Percentiles rank a stretch among this genome's conserved stretches.
phyloP scores from a whole-genome alignment of 1,284 basidiomycete genomes.

The Cerioporus squamosus region DNA sequence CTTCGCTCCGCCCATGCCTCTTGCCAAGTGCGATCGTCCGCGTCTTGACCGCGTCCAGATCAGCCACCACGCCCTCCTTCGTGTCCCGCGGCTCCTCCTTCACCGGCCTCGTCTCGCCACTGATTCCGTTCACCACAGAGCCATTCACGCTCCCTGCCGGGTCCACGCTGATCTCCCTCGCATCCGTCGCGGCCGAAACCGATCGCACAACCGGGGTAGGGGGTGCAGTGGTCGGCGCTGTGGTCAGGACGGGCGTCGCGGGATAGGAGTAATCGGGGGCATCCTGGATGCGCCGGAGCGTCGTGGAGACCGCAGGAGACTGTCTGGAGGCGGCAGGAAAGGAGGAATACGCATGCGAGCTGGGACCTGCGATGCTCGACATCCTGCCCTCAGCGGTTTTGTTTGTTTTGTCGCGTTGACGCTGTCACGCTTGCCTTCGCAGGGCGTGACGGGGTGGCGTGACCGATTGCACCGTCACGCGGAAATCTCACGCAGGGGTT shows the following conservation, averaged over 20 bases:
- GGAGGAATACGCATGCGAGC: constrained; percentile 38
- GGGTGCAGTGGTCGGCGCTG: constrained; percentile 17
- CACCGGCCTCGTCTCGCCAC: background rate
- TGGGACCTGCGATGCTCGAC: constrained; percentile 49
- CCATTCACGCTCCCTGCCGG: constrained; percentile 1
- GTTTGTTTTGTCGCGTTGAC: constrained; percentile 58
- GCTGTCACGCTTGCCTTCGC: constrained; percentile 32
- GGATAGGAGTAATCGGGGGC: constrained; percentile 10
- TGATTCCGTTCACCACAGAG: background rate
- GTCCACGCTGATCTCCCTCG: constrained; percentile 15
- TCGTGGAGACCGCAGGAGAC: constrained; percentile 19
- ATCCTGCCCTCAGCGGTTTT: constrained; percentile 44
- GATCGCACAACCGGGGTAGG: constrained; percentile 19
- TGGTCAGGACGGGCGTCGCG: constrained; percentile 8
- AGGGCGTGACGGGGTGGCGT: constrained; percentile 40
- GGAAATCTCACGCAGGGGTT: constrained; percentile 23
- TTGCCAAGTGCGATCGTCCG: constrained; percentile 30
- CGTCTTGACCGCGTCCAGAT: constrained; percentile 30
- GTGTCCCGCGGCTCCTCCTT: constrained; percentile 2
- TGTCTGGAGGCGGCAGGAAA: constrained; percentile 19
- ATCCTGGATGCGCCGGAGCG: constrained; percentile 21
- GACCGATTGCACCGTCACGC: background rate
- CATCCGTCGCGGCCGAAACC: constrained; percentile 15
- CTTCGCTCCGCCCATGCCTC: constrained; percentile 43
- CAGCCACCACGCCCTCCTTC: constrained; percentile 17